Evolutionary conservation across 108 stramenopile genomes (phyloP), one percentile per base, ranked within the genome.

Genomic region (Discostella stelligeroides): DNA sequence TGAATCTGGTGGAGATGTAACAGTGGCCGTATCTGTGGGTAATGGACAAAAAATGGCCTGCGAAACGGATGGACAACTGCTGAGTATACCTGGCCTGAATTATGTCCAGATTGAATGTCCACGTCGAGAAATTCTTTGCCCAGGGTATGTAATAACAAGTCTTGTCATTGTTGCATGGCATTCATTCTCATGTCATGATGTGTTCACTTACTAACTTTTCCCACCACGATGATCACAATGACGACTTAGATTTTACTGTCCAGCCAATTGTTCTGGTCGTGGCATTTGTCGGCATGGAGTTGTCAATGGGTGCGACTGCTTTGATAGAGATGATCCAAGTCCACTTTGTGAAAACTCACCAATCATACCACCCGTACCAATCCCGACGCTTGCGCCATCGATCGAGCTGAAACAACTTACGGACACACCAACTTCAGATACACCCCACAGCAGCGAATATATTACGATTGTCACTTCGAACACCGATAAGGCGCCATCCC

Each of bases 201-300:
- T 60, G 30, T 57, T 27, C 23, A 58, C 17, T 27, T 15, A 1
- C 43, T 0, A 21, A n/a, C 4, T 17, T 15, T n/a, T 69, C 13
- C 40, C 24, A 7, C 21, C 10, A 18, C 25, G 29, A 10, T 30
- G 62, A 18, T 37, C 12, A 41, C 15, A 50, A 18, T 24, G 20
- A 17, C 10, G 0, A n/a, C 41, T 12, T 11, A 66, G 64, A 43
- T 62, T 38, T 14, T 72, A 48, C 41, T 73, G 73, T 39, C 73
- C 73, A 37, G 66, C 65, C 10, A 73, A 66, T 60, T 73, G 73
- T 27, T 48, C 73, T 14, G 73, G 73, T n/a, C 65, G 73, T 28
- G 73, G 73, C 18, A 38, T 42, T 23, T 73, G 73, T 34, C 46
- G 24, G 9, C 65, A 68, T 42, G 34, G 55, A 1, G 40, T 41